Percentiles rank a stretch among this genome's conserved stretches.
Evolutionary conservation across 2,329 filamentous ascomycete species (phyloP).

Genomic region (Nemania sp.): DNA sequence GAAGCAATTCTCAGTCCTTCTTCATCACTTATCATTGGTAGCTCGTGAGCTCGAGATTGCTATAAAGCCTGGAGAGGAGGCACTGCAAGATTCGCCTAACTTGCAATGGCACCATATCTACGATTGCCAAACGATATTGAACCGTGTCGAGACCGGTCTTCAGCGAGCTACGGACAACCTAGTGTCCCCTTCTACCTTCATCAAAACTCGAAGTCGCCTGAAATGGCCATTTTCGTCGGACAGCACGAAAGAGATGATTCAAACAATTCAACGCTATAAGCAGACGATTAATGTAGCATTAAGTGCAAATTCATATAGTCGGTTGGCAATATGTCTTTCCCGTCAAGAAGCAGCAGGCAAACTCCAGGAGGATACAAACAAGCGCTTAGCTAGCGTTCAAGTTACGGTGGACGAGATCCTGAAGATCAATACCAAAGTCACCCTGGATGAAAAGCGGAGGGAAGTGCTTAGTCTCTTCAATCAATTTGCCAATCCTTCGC

Average conservation of each 20-base stretch:
- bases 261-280: slow-evolving; percentile 28
- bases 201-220: slow-evolving; percentile 10
- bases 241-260: slow-evolving; percentile 27
- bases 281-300: slow-evolving; percentile 29
- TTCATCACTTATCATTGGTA: slow-evolving; percentile 12
- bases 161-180: neutral
- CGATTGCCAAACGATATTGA: slow-evolving; percentile 25
- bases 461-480: slow-evolving; percentile 14
- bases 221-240: slow-evolving; percentile 30
- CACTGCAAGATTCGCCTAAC: neutral
- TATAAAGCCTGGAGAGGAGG: neutral
- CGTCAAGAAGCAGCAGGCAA: slow-evolving; percentile 1
- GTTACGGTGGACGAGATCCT: slow-evolving; percentile 4
- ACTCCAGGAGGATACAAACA: neutral
- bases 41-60: slow-evolving; percentile 18
- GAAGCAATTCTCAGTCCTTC: slow-evolving; percentile 25
- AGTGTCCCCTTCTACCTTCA: slow-evolving; percentile 16
- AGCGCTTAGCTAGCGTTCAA: neutral
- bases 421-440: slow-evolving; percentile 5
- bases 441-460: slow-evolving; percentile 37
- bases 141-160: slow-evolving; percentile 17
- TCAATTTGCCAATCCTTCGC: slow-evolving; percentile 1
- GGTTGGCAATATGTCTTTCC: slow-evolving; percentile 10
- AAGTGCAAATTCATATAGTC: slow-evolving; percentile 17
- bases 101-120: slow-evolving; percentile 20